A percentile compares a stretch with the other conserved stretches of the same genome.
phyloP scores from a whole-genome alignment of 257 asterid genomes.

The Lavandula angustifolia region DNA sequence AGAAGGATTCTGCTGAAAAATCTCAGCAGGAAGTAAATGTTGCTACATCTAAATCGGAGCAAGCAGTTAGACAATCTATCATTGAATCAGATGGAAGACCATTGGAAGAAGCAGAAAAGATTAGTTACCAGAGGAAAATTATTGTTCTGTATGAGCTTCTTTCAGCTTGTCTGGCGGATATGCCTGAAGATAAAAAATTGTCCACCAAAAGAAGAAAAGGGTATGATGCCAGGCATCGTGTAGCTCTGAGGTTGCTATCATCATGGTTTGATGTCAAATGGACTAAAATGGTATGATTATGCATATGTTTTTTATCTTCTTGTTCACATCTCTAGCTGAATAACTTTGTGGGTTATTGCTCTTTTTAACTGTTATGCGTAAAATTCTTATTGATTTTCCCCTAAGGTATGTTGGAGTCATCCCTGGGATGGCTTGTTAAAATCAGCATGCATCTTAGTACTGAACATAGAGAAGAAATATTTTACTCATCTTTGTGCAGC shows the following conservation, averaged over 20 bases:
- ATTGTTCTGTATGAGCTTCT: conserved; percentile 77
- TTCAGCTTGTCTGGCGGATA: conserved; percentile 80
- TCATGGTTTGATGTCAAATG: conserved; percentile 89
- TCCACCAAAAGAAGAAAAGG: conserved; percentile 60
- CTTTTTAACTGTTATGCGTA: neutral
- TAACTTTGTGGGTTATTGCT: conserved; percentile 4
- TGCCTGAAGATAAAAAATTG: conserved; percentile 55
- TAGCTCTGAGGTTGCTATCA: conserved; percentile 78
- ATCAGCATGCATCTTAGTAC: conserved; percentile 1
- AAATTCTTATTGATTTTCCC: conserved; percentile 19
- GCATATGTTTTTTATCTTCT: conserved; percentile 6
- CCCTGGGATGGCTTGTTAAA: neutral
- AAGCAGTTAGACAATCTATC: conserved; percentile 36
- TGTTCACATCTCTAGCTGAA: neutral
- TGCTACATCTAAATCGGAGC: conserved; percentile 42
- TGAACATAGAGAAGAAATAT: neutral
- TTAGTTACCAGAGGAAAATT: conserved; percentile 67
- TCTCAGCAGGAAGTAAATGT: conserved; percentile 38
- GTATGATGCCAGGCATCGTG: conserved; percentile 92
- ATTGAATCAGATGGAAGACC: conserved; percentile 55
- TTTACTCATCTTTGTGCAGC: conserved; percentile 22
- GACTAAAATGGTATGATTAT: conserved; percentile 68
- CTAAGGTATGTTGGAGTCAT: neutral
- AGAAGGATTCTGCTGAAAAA: conserved; percentile 32
- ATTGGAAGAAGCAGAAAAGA: conserved; percentile 56